Evolutionary conservation across 2,329 filamentous ascomycete species (phyloP).

Genomic region (Plectosphaerella sp.): DNA sequence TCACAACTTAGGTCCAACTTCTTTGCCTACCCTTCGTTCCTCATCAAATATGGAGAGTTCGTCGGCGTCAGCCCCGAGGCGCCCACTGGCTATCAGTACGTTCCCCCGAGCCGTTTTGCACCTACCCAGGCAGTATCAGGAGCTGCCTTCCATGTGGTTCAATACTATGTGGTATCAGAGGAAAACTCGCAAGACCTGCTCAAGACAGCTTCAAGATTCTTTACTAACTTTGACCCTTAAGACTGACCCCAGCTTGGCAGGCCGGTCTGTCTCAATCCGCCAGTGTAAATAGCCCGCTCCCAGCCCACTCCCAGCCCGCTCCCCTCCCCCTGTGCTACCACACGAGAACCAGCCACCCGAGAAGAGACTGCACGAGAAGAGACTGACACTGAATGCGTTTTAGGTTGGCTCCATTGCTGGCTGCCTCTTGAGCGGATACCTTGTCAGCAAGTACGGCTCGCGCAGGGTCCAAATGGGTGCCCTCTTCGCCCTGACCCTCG

Average conservation of each 20-base stretch:
- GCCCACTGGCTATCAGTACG: slow-evolving; percentile 27
- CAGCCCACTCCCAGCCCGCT: too few species aligned
- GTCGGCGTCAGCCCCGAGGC: slow-evolving; percentile 13
- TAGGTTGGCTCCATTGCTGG: slow-evolving; percentile 49
- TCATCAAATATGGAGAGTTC: slow-evolving; percentile 21
- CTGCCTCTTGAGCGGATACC: slow-evolving; percentile 43
- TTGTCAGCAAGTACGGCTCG: slow-evolving; percentile 39
- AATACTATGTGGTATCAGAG: too few species aligned
- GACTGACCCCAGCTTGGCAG: slow-evolving; percentile 16
- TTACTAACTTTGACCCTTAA: slow-evolving; percentile 21
- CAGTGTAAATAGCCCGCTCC: not conserved
- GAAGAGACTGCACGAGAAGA: too few species aligned
- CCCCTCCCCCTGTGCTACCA: too few species aligned
- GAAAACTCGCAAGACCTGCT: too few species aligned
- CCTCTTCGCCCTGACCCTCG: slow-evolving; percentile 40
- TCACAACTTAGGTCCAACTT: slow-evolving; percentile 10
- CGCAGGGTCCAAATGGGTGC: slow-evolving; percentile 38
- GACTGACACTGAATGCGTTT: slow-evolving; percentile 2
- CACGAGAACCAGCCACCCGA: too few species aligned
- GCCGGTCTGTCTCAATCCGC: not conserved
- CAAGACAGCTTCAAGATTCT: slow-evolving; percentile 11
- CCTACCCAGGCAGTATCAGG: too few species aligned
- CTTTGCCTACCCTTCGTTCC: slow-evolving; percentile 24
- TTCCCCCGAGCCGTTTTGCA: too few species aligned
- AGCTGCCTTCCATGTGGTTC: too few species aligned